A percentile compares a stretch with the other conserved stretches of the same genome.
Conservation (phyloP, 2,329 filamentous ascomycete species). For the Amylocarpus encephaloides region DNA sequence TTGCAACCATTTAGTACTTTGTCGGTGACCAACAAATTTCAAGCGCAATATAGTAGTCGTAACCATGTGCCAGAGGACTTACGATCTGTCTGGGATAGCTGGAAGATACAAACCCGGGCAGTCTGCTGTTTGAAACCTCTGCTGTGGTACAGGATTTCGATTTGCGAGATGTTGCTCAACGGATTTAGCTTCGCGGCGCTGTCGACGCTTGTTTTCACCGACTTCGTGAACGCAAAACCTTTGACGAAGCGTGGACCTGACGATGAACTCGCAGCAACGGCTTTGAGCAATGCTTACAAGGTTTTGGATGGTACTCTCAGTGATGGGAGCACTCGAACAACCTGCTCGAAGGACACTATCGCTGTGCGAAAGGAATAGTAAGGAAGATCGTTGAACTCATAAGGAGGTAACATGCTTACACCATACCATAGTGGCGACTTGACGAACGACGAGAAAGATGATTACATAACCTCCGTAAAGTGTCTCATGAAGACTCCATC, state of each 20-base stretch:
- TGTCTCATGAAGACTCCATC: conserved; percentile 28
- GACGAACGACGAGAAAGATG: conserved; percentile 8
- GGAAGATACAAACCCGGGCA: too few relatives aligned
- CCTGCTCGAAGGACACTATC: conserved; percentile 11
- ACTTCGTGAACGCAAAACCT: neutral
- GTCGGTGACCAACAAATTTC: too few relatives aligned
- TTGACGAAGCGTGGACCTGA: conserved; percentile 3
- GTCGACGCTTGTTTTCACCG: too few relatives aligned
- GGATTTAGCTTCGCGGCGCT: too few relatives aligned
- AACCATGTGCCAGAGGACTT: too few relatives aligned
- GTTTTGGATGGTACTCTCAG: conserved; percentile 14
- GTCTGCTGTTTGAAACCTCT: too few relatives aligned
- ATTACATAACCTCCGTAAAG: conserved; percentile 6
- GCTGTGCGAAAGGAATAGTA: conserved; percentile 14
- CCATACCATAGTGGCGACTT: conserved; percentile 6
- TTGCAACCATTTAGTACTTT: too few relatives aligned
- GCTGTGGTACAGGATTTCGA: too few relatives aligned
- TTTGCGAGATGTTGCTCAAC: too few relatives aligned
- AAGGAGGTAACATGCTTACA: neutral
- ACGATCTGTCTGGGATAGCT: too few relatives aligned
- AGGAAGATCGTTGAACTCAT: neutral
- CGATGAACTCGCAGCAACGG: conserved; percentile 12
- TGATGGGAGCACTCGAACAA: conserved; percentile 11
- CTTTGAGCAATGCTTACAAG: conserved; percentile 15
- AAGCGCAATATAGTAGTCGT: too few relatives aligned